Conservation (phyloP, 768 basidiomycete genomes). For the Lentinula guzmanii region DNA sequence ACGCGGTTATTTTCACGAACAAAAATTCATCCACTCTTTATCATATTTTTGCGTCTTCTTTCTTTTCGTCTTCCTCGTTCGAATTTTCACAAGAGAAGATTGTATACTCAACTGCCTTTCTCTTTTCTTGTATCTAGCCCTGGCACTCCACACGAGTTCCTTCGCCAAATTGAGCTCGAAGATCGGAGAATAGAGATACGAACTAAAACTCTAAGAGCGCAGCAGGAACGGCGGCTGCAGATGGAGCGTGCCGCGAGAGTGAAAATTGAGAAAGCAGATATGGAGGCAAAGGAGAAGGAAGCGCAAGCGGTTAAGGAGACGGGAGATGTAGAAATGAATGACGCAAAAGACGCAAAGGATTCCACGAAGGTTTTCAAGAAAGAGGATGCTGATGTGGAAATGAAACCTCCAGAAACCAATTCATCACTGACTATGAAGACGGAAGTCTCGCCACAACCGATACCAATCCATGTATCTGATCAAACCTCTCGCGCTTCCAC, state of each 20-base stretch:
- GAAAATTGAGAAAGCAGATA: neutral
- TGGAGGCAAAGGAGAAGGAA: neutral
- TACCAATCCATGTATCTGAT: neutral
- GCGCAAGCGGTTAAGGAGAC: neutral
- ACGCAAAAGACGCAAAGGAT: neutral
- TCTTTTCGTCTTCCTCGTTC: conserved; percentile 2
- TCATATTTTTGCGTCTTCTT: neutral
- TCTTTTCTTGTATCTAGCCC: conserved; percentile 32
- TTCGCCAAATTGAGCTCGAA: conserved; percentile 64
- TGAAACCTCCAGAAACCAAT: conserved; percentile 13
- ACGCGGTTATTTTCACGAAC: neutral
- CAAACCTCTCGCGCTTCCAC: neutral
- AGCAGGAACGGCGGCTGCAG: conserved; percentile 21
- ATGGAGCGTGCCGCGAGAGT: conserved; percentile 16
- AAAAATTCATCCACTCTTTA: neutral
- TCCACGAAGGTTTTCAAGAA: no score
- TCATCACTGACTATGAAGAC: conserved; percentile 22
- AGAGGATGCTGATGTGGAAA: conserved; percentile 10
- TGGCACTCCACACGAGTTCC: conserved; percentile 70
- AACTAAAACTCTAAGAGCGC: conserved; percentile 31
- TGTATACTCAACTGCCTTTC: neutral
- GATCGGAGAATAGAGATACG: conserved; percentile 56
- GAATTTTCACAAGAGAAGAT: neutral
- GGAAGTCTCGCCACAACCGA: conserved; percentile 10
- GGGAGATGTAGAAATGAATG: neutral